Evolutionary conservation across 352 stramenopile species (phyloP).

Genomic region (Globisporangium megalacanthum): DNA sequence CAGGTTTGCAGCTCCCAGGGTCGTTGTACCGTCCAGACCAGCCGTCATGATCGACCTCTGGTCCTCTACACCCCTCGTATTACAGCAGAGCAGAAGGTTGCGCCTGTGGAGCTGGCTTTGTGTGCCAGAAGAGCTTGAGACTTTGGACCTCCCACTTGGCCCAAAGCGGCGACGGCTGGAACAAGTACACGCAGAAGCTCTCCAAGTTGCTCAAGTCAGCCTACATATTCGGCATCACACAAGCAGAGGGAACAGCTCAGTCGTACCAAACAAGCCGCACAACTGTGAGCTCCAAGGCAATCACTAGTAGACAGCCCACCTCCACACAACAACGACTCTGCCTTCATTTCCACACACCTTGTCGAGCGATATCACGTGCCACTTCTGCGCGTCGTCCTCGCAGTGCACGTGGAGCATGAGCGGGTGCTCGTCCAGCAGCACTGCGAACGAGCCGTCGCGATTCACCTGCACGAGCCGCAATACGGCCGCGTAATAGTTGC

Average conservation of each 20-base stretch:
- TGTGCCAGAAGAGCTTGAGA: constrained; percentile 34
- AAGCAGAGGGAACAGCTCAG: background rate
- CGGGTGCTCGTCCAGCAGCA: constrained; percentile 31
- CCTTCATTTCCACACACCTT: constrained; percentile 18
- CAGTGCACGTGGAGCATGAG: constrained; percentile 58
- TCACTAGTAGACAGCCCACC: background rate
- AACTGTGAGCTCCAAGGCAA: background rate
- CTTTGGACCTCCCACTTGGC: constrained; percentile 51
- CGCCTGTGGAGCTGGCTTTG: background rate
- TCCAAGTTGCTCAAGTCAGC: constrained; percentile 33
- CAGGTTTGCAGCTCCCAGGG: background rate
- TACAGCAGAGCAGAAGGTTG: background rate
- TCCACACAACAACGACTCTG: too few species aligned
- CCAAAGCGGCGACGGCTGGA: constrained; percentile 54
- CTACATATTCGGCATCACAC: background rate
- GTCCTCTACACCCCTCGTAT: background rate
- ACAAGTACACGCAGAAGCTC: constrained; percentile 45
- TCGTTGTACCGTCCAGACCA: background rate
- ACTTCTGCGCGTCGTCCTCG: constrained; percentile 69
- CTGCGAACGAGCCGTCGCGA: constrained; percentile 28
- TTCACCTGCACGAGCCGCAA: constrained; percentile 51
- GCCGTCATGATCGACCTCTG: background rate
- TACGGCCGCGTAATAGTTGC: constrained; percentile 62
- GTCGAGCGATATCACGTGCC: constrained; percentile 52
- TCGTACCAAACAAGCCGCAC: background rate